Conservation (phyloP, 2,329 filamentous ascomycete species). For the Thelonectria olida region DNA sequence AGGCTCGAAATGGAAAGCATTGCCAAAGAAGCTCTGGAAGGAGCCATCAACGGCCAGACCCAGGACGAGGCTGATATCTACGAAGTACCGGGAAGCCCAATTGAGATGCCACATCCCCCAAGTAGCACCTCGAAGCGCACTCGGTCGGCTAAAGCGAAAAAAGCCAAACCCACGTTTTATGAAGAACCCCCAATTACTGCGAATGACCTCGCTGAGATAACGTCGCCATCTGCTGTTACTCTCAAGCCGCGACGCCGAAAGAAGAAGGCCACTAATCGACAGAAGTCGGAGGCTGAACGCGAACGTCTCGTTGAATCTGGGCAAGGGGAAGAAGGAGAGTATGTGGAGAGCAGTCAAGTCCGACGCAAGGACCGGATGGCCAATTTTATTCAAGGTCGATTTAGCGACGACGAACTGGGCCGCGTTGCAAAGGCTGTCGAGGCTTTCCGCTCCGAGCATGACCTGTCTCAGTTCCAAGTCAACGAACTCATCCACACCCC, state of each 20-base stretch:
- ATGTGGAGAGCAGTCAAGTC: constrained; percentile 21
- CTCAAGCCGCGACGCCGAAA: constrained; percentile 43
- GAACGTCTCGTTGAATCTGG: constrained; percentile 30
- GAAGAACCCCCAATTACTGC: constrained; percentile 41
- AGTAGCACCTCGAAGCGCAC: constrained; percentile 38
- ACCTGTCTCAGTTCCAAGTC: constrained; percentile 55
- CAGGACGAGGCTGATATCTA: constrained; percentile 37
- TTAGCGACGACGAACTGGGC: constrained; percentile 54
- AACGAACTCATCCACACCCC: constrained; percentile 55
- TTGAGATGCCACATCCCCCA: constrained; percentile 30
- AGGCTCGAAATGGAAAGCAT: constrained; percentile 42
- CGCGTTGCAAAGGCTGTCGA: constrained; percentile 54
- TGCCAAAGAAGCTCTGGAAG: constrained; percentile 48
- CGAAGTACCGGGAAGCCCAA: constrained; percentile 37
- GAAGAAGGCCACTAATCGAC: constrained; percentile 43
- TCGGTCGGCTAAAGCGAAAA: constrained; percentile 54
- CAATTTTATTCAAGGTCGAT: constrained; percentile 51
- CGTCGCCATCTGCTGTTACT: constrained; percentile 46
- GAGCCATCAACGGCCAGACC: constrained; percentile 43
- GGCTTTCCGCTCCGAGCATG: constrained; percentile 53
- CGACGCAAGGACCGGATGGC: constrained; percentile 37
- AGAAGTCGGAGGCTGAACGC: constrained; percentile 29
- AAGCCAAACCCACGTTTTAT: constrained; percentile 59
- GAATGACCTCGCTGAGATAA: constrained; percentile 37
- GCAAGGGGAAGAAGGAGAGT: constrained; percentile 31